Percentiles rank a stretch among this genome's conserved stretches.
Evolutionary conservation across 164 flowering plant genomes (phyloP).

Genomic region (Chloranthus sessilifolius): DNA sequence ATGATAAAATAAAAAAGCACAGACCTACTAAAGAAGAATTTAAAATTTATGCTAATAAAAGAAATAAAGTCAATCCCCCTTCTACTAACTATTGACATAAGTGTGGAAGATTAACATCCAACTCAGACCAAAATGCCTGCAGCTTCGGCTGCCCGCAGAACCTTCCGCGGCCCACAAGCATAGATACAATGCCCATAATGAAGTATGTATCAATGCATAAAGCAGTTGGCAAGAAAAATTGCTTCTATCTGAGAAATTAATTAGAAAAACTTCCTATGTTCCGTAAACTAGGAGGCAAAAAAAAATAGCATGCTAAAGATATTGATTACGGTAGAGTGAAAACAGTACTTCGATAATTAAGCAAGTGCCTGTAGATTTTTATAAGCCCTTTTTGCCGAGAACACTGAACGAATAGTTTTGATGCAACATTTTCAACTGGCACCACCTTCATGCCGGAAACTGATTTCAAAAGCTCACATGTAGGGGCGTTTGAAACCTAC

Average conservation of each 20-base stretch:
- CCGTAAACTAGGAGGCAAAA: background rate
- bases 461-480: constrained; percentile 87
- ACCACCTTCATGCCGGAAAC: constrained; percentile 79
- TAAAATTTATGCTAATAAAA: too few relatives aligned
- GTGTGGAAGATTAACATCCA: too few relatives aligned
- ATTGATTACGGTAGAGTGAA: constrained; percentile 2
- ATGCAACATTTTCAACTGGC: constrained; percentile 92
- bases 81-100: too few relatives aligned
- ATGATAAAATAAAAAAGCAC: too few relatives aligned
- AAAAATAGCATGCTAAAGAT: constrained; percentile 5
- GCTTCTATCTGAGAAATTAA: too few relatives aligned
- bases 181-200: background rate
- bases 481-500: constrained; percentile 82
- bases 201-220: too few relatives aligned
- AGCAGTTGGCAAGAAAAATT: too few relatives aligned
- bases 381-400: constrained; percentile 96
- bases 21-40: too few relatives aligned
- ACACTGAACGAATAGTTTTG: constrained; percentile 96
- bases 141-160: background rate
- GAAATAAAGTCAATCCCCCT: too few relatives aligned
- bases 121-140: too few relatives aligned
- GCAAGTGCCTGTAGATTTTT: constrained; percentile 94
- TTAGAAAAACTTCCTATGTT: too few relatives aligned
- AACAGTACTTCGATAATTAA: constrained; percentile 78
- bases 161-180: background rate